Percentiles rank a stretch among this genome's conserved stretches.
phyloP scores from a whole-genome alignment of 1,139 yeast genomes.

The Yamadazyma aaseri region DNA sequence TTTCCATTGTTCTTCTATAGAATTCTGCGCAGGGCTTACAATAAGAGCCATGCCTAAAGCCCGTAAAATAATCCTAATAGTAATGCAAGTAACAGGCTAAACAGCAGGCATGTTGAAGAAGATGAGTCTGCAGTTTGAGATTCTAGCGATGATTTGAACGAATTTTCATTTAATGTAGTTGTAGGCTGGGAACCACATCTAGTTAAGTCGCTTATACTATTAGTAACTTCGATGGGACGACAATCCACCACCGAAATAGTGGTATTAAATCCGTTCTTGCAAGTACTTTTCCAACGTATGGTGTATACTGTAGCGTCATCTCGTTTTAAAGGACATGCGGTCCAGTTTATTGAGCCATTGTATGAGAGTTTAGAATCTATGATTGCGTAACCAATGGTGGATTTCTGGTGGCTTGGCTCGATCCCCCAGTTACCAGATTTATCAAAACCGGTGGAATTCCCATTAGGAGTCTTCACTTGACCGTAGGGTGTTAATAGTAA shows the following conservation, averaged over 20 bases:
- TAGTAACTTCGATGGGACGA: too few relatives aligned
- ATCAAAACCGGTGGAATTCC: conserved; percentile 10
- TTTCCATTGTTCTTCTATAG: conserved; percentile 10
- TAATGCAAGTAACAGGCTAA: conserved; percentile 4
- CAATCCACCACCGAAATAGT: conserved; percentile 7
- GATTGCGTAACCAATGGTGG: conserved; percentile 7
- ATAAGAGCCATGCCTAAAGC: conserved; percentile 1
- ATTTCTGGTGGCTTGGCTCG: conserved; percentile 2
- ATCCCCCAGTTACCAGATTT: conserved; percentile 10
- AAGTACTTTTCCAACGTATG: conserved; percentile 7
- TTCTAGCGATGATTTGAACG: conserved; percentile 9
- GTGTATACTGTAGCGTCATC: conserved; percentile 4
- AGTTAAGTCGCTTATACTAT: too few relatives aligned
- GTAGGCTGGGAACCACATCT: too few relatives aligned
- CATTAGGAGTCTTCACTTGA: conserved; percentile 3
- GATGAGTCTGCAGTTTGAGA: neutral
- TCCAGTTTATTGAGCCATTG: conserved; percentile 9
- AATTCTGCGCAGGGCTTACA: conserved; percentile 9
- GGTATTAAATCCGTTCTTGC: conserved; percentile 9
- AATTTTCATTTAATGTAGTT: conserved; percentile 9
- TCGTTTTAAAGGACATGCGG: conserved; percentile 10
- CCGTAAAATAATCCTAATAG: neutral
- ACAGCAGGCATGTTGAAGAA: neutral
- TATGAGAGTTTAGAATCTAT: conserved; percentile 8
- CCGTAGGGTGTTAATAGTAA: conserved; percentile 12